Conservation (phyloP, 345 rosid genomes). For the Populus nigra region DNA sequence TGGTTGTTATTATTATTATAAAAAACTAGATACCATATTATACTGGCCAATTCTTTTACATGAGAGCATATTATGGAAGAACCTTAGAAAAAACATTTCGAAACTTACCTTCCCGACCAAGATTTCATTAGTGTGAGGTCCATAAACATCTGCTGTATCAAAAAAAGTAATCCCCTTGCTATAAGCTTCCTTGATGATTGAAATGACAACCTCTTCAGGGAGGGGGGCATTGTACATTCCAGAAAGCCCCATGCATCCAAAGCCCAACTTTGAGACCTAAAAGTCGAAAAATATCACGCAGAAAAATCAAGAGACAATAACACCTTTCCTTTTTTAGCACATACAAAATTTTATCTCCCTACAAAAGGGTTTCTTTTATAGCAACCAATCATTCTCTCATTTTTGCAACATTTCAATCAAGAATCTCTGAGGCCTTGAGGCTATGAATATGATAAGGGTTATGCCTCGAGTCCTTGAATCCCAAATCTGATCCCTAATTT, state of each 20-base stretch:
- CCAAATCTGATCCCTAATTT: neutral
- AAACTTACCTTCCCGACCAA: conserved; percentile 31
- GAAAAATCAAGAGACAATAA: too few relatives aligned
- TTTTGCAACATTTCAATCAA: too few relatives aligned
- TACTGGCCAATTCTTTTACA: neutral
- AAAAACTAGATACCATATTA: neutral
- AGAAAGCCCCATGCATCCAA: conserved; percentile 36
- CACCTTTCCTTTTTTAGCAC: too few relatives aligned
- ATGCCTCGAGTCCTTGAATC: too few relatives aligned
- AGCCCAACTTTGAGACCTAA: conserved; percentile 45
- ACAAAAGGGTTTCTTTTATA: too few relatives aligned
- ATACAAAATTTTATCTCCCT: too few relatives aligned
- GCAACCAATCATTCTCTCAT: too few relatives aligned
- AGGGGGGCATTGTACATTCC: conserved; percentile 30
- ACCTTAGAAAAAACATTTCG: neutral
- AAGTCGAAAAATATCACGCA: neutral
- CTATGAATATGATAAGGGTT: too few relatives aligned
- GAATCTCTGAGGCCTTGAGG: too few relatives aligned
- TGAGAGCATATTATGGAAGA: too few relatives aligned
- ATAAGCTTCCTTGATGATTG: conserved; percentile 35
- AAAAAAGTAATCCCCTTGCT: conserved; percentile 35
- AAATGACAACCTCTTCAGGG: conserved; percentile 31
- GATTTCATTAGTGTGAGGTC: conserved; percentile 31
- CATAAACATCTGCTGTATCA: conserved; percentile 38
- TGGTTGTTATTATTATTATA: too few relatives aligned